phyloP scores from a whole-genome alignment of 1,139 yeast genomes.

The Debaryomyces nepalensis region DNA sequence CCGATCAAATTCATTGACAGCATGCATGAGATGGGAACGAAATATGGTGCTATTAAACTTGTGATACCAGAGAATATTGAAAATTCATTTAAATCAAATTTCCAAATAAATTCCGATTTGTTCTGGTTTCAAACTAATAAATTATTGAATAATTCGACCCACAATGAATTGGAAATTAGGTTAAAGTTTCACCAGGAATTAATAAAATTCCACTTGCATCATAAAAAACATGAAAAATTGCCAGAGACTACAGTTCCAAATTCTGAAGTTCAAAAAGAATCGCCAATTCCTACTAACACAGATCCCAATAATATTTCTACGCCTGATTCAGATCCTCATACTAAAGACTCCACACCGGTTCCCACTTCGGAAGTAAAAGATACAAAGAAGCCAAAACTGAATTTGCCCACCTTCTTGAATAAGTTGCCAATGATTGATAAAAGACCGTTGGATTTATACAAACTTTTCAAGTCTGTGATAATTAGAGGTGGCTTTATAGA shows the following conservation, averaged over 20 bases:
- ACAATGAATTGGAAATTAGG: conserved; percentile 35
- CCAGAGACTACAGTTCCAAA: background rate
- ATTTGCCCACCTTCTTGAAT: conserved; percentile 19
- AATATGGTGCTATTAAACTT: conserved; percentile 76
- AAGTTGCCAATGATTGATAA: conserved; percentile 61
- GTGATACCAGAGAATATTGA: conserved; percentile 53
- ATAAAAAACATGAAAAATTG: conserved; percentile 1
- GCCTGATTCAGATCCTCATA: conserved; percentile 3
- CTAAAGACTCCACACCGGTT: conserved; percentile 4
- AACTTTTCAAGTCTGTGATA: conserved; percentile 53
- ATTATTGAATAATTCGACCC: conserved; percentile 32
- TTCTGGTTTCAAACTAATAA: conserved; percentile 59
- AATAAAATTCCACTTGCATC: conserved; percentile 18
- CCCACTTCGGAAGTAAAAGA: conserved; percentile 3
- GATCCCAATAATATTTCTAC: background rate
- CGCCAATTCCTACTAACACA: background rate
- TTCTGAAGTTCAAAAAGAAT: background rate
- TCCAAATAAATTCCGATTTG: conserved; percentile 44
- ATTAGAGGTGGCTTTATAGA: conserved; percentile 61
- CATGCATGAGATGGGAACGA: conserved; percentile 46
- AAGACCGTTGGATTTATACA: conserved; percentile 58
- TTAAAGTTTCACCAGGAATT: conserved; percentile 37
- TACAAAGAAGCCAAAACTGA: conserved; percentile 11
- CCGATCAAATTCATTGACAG: conserved; percentile 57
- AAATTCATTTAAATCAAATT: conserved; percentile 42